Percentiles rank a stretch among this genome's conserved stretches.
These are phyloP conservation scores for Aspergillus fructus DNA, from an alignment of 2,329 filamentous ascomycete species.

Conservation along the genomic window DNA sequence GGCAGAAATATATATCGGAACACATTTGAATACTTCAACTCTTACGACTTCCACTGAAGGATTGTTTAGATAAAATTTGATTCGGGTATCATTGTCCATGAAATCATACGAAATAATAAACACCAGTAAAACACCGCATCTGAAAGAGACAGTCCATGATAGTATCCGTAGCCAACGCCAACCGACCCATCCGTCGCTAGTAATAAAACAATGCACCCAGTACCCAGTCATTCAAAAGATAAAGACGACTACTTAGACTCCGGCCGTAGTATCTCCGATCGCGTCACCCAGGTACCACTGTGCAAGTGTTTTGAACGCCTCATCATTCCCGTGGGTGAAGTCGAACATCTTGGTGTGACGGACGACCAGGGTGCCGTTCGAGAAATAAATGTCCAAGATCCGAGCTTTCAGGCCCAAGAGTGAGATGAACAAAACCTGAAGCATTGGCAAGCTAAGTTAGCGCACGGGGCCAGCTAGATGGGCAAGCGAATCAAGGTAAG, in stretches of 20 bases:
- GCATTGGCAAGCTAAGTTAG: not conserved
- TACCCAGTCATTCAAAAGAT: no score
- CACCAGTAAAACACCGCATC: no score
- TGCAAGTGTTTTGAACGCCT: not conserved
- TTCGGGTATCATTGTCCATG: no score
- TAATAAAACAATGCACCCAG: no score
- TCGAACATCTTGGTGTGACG: not conserved
- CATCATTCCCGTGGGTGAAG: not conserved
- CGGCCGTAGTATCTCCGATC: not conserved
- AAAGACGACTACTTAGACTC: not conserved
- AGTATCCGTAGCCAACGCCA: no score
- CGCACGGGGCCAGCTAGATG: not conserved
- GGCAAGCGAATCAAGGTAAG: not conserved
- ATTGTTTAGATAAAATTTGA: no score
- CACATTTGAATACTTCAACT: no score
- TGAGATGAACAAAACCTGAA: not conserved
- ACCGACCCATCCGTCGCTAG: no score
- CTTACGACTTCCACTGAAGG: no score
- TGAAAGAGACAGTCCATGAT: no score
- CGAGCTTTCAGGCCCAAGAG: rapidly evolving
- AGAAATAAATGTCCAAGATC: not conserved
- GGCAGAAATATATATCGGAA: no score
- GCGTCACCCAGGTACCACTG: not conserved
- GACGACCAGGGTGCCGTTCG: not conserved
- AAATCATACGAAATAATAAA: no score